Conservation (phyloP, 2,329 filamentous ascomycete genomes). For the Fusarium sp. region DNA sequence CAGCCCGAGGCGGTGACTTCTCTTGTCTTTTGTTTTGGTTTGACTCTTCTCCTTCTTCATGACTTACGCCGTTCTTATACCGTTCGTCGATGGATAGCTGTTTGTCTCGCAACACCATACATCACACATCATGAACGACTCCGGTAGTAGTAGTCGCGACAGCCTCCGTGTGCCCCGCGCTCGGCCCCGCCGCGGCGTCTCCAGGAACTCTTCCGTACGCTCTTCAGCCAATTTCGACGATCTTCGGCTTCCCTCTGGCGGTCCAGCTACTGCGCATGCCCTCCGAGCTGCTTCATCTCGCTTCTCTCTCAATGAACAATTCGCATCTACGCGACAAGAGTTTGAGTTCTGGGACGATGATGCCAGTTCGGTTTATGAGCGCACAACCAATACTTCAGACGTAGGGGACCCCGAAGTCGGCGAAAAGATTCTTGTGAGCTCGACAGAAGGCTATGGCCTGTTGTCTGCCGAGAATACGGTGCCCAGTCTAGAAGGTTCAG, state of each 20-base stretch:
- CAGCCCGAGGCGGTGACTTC: slow-evolving; percentile 37
- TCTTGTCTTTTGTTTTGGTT: slow-evolving; percentile 2
- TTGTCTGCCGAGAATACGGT: slow-evolving; percentile 11
- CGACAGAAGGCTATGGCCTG: slow-evolving; percentile 26
- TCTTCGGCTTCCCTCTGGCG: slow-evolving; percentile 37
- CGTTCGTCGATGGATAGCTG: slow-evolving; percentile 16
- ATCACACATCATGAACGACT: slow-evolving; percentile 48
- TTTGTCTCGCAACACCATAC: slow-evolving; percentile 17
- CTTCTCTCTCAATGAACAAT: slow-evolving; percentile 65
- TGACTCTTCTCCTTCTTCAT: not conserved
- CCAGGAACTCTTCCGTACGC: slow-evolving; percentile 47
- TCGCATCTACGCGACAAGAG: slow-evolving; percentile 63
- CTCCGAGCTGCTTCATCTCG: slow-evolving; percentile 59
- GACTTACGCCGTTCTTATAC: not conserved
- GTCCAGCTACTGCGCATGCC: slow-evolving; percentile 37
- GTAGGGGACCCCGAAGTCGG: slow-evolving; percentile 36
- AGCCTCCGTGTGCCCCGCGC: slow-evolving; percentile 52
- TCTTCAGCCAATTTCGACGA: slow-evolving; percentile 47
- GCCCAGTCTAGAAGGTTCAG: slow-evolving; percentile 15
- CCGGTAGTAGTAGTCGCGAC: slow-evolving; percentile 44
- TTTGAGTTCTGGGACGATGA: slow-evolving; percentile 66
- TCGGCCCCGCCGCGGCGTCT: slow-evolving; percentile 37
- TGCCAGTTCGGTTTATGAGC: slow-evolving; percentile 60
- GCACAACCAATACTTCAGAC: slow-evolving; percentile 48
- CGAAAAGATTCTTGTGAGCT: slow-evolving; percentile 32